phyloP scores from a whole-genome alignment of 2,329 filamentous ascomycete genomes.

The Tolypocladium sp. region DNA sequence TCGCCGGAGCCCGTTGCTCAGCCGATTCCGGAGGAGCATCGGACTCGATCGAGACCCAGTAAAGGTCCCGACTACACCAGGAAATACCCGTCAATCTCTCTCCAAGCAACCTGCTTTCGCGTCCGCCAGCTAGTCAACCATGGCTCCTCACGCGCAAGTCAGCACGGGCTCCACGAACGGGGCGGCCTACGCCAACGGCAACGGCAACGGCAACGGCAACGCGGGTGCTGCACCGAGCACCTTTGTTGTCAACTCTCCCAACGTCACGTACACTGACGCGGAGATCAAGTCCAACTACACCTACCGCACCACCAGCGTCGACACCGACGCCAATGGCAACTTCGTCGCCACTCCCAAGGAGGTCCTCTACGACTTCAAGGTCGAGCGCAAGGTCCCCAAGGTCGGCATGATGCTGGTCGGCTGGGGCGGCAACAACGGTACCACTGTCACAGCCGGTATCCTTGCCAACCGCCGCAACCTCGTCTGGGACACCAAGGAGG shows the following conservation, averaged over 20 bases:
- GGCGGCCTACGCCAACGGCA: constrained; percentile 40
- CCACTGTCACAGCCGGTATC: constrained; percentile 93
- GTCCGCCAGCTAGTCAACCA: constrained; percentile 31
- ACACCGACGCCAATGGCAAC: constrained; percentile 61
- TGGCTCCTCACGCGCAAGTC: constrained; percentile 85
- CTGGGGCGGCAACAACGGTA: constrained; percentile 96
- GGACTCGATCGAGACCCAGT: constrained; percentile 52
- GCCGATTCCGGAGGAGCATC: constrained; percentile 76
- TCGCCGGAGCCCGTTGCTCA: constrained; percentile 92
- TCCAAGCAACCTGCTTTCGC: not conserved
- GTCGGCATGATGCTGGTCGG: constrained; percentile 96
- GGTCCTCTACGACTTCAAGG: constrained; percentile 94
- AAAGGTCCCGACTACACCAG: constrained; percentile 31
- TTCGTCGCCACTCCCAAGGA: constrained; percentile 79
- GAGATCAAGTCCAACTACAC: constrained; percentile 92
- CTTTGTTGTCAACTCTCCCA: constrained; percentile 86
- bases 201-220: constrained; percentile 28
- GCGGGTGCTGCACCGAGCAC: constrained; percentile 45
- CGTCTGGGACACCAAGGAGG: constrained; percentile 90
- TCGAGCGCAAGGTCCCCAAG: constrained; percentile 87
- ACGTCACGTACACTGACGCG: constrained; percentile 80
- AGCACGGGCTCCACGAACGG: constrained; percentile 49
- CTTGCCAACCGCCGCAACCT: constrained; percentile 85
- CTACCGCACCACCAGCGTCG: constrained; percentile 87
- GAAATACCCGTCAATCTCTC: constrained; percentile 16